Evolutionary conservation across 306 rosid genomes (phyloP), one percentile per base, ranked within the genome.

Genomic region (Trifolium repens): DNA sequence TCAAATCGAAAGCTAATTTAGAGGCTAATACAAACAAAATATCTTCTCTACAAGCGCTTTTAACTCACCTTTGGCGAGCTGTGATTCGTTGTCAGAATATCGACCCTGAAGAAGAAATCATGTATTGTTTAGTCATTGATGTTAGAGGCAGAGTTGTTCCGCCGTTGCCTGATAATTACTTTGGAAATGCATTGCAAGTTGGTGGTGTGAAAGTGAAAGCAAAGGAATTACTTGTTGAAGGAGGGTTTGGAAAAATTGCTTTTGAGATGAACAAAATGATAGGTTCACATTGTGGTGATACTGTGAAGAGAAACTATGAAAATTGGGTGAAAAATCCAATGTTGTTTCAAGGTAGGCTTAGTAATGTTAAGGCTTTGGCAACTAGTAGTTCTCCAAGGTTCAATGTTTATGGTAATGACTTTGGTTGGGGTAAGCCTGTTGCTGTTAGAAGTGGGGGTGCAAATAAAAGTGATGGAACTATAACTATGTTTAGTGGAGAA

Each of bases 391-490:
- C 69, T 37, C 69, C 69, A 9, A n/a, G 69, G 49, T 63, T 35
- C 7, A 1, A 63, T 63, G 7, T 35, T 37, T 63, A 63, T 37
- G 69, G 69, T n/a, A 63, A 63, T 63, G 49, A 63, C 8, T 63
- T 63, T 63, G 69, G 69, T 63, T 63, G 69, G 49, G 69, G 69
- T 4, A 63, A 37, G 49, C 69, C 49, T n/a, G 27, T 37, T 1
- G 49, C 4, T 3, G 49, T 63, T 14, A 8, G 69, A 16, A 63
- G 47, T 37, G 69, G 69, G 7, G 22, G 27, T 63, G 46, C 69
- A 35, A 34, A 63, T 63, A 63, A 63, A 37, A 16, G 14, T 35
- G 5, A 37, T 63, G 69, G 69, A 4, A 32, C 13, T 6, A 16
- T 63, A 35, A 37, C 68, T 7, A 3, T 63, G 26, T 63, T 63